These are phyloP conservation scores for Suillus variegatus DNA, from an alignment of 768 basidiomycete genomes.

Conservation along the genomic window DNA sequence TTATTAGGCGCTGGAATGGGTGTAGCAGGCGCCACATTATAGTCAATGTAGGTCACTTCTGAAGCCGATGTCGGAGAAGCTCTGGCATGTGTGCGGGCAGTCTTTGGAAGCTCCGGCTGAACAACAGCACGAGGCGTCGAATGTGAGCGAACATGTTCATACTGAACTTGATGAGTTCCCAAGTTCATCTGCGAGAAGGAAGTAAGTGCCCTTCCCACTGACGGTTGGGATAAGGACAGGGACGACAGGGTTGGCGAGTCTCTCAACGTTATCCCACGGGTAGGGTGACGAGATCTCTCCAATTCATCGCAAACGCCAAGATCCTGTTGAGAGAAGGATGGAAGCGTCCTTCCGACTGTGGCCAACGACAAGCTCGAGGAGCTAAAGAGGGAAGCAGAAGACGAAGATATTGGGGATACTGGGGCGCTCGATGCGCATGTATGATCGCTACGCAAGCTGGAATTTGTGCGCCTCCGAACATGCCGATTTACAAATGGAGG, in stretches of 20 bases:
- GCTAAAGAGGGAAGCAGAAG: constrained; percentile 30
- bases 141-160: constrained; percentile 5
- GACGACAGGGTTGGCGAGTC: constrained; percentile 1
- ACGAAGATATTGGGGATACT: constrained; percentile 30
- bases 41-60: constrained; percentile 25
- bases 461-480: constrained; percentile 35
- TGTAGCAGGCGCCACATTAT: constrained; percentile 27
- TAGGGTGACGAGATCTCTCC: constrained; percentile 20
- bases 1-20: constrained; percentile 15
- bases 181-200: constrained; percentile 8
- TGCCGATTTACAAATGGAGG: constrained; percentile 35
- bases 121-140: constrained; percentile 2
- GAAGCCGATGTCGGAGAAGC: constrained; percentile 24
- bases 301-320: constrained; percentile 21
- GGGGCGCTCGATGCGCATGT: constrained; percentile 32
- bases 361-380: constrained; percentile 21
- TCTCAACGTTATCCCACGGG: constrained; percentile 18
- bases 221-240: constrained; percentile 2
- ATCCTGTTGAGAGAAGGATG: constrained; percentile 11
- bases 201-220: constrained; percentile 4
- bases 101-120: neutral
- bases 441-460: constrained; percentile 29
- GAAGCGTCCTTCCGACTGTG: constrained; percentile 17
- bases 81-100: neutral
- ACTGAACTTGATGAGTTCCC: neutral